phyloP scores from a whole-genome alignment of 2,329 filamentous ascomycete species.

The Colletotrichum higginsianum region DNA sequence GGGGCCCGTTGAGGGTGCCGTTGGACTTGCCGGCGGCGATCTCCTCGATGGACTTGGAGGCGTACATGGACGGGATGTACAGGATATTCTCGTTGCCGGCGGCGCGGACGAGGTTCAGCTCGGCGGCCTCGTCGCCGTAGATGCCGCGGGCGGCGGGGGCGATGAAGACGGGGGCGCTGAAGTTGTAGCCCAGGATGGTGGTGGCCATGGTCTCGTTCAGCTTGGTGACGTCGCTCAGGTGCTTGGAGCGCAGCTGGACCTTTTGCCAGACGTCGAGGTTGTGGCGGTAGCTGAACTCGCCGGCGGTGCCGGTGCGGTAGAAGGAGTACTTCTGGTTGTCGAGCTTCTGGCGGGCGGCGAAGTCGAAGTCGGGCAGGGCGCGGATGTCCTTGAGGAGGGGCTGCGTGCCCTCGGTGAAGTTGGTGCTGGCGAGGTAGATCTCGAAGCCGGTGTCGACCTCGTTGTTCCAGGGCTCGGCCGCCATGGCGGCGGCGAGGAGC shows the following conservation, averaged over 20 bases:
- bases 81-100: constrained; percentile 61
- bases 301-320: constrained; percentile 64
- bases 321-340: constrained; percentile 60
- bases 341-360: constrained; percentile 60
- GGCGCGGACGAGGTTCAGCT: constrained; percentile 63
- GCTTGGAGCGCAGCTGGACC: constrained; percentile 59
- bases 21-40: constrained; percentile 49
- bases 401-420: constrained; percentile 53
- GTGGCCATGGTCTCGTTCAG: constrained; percentile 55
- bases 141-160: constrained; percentile 61
- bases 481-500: constrained; percentile 48
- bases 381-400: constrained; percentile 59
- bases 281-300: constrained; percentile 67
- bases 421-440: constrained; percentile 46
- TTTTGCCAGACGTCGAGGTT: constrained; percentile 65
- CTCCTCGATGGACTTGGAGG: constrained; percentile 53
- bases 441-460: constrained; percentile 55
- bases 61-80: constrained; percentile 56
- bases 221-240: constrained; percentile 55
- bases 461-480: constrained; percentile 51
- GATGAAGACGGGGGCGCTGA: constrained; percentile 65
- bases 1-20: constrained; percentile 46
- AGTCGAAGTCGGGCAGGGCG: constrained; percentile 65
- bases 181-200: constrained; percentile 62
- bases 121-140: constrained; percentile 60